Conservation (phyloP, 345 rosid species). For the Rhizophora apiculata region DNA sequence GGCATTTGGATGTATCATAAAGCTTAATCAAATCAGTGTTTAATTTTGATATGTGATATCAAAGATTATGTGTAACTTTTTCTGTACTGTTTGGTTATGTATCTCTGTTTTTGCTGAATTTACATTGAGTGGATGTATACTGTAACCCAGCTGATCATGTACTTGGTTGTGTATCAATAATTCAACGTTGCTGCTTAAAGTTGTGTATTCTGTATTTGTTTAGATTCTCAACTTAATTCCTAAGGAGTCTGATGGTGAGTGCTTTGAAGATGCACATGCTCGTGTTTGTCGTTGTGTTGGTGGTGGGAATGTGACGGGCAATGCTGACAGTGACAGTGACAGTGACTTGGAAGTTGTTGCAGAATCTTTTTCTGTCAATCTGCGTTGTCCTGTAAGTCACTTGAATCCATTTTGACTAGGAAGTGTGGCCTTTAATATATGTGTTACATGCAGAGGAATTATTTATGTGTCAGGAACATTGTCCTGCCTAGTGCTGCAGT, state of each 20-base stretch:
- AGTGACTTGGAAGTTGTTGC: constrained; percentile 99
- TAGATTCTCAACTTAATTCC: constrained; percentile 82
- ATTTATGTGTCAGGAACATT: too few relatives aligned
- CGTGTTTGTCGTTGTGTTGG: constrained; percentile 93
- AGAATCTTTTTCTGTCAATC: constrained; percentile 68
- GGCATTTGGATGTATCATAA: too few relatives aligned
- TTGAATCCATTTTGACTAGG: not conserved
- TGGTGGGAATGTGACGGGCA: constrained; percentile 74
- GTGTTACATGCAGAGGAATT: too few relatives aligned
- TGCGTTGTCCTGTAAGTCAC: constrained; percentile 93
- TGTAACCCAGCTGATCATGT: too few relatives aligned
- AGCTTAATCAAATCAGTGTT: too few relatives aligned
- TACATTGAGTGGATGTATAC: too few relatives aligned
- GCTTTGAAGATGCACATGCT: constrained; percentile 77
- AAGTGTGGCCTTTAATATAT: not conserved
- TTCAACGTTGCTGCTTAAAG: not conserved
- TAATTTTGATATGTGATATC: too few relatives aligned
- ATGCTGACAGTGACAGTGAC: constrained; percentile 92
- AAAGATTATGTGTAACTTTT: too few relatives aligned
- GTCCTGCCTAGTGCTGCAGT: too few relatives aligned
- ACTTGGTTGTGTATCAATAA: not conserved
- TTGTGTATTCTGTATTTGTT: constrained; percentile 9
- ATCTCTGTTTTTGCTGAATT: too few relatives aligned
- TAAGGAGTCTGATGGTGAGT: constrained; percentile 79
- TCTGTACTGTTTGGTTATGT: too few relatives aligned